phyloP scores from a whole-genome alignment of 495 filamentous ascomycete species.

The Acidomyces sp. region DNA sequence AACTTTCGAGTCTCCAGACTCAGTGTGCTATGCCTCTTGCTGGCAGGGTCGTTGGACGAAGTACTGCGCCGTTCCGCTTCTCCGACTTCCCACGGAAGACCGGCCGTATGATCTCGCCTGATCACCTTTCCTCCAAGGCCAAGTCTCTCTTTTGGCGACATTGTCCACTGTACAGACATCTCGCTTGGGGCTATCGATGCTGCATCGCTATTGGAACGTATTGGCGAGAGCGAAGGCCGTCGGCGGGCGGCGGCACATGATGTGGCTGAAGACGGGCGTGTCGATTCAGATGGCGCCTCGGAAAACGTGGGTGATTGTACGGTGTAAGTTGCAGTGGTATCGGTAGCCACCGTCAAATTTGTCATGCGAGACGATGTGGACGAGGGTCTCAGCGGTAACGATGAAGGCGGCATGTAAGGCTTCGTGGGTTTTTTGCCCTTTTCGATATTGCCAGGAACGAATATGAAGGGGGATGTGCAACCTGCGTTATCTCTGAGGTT shows the following conservation, averaged over 20 bases:
- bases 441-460: background rate
- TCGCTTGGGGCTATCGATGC: slow-evolving; percentile 20
- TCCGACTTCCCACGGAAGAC: slow-evolving; percentile 23
- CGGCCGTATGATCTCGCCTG: slow-evolving; percentile 12
- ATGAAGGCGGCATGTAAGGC: background rate
- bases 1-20: slow-evolving; percentile 2
- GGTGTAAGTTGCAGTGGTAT: background rate
- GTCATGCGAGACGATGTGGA: slow-evolving; percentile 3
- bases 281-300: background rate
- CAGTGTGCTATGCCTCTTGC: background rate
- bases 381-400: background rate
- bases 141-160: slow-evolving; percentile 26
- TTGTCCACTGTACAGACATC: slow-evolving; percentile 25
- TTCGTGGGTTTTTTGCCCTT: background rate
- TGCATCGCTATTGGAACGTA: slow-evolving; percentile 9
- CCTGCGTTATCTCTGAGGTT: slow-evolving; percentile 5
- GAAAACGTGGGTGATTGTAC: slow-evolving; percentile 4
- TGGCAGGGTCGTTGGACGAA: background rate
- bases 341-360: background rate
- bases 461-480: slow-evolving; percentile 10
- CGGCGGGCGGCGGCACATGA: background rate
- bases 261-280: slow-evolving; percentile 2
- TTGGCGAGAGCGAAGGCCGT: background rate
- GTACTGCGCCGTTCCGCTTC: background rate
- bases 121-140: slow-evolving; percentile 23